phyloP scores from a whole-genome alignment of 1,139 yeast genomes.

The Pichia sp. region DNA sequence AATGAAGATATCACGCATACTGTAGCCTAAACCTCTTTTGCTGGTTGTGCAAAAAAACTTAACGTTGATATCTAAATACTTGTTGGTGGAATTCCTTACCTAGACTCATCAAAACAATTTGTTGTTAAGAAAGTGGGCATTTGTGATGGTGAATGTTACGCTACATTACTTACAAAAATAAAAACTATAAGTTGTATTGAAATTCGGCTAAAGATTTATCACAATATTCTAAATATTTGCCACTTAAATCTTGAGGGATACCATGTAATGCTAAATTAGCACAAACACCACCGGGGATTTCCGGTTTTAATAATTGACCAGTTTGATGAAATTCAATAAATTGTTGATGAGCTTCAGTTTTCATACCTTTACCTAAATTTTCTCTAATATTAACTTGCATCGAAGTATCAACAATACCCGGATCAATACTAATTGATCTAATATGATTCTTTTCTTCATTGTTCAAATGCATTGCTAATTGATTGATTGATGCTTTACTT shows the following conservation, averaged over 20 bases:
- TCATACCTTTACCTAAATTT: constrained; percentile 51
- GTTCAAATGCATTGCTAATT: constrained; percentile 58
- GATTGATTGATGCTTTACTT: constrained; percentile 84
- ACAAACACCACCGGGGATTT: constrained; percentile 62
- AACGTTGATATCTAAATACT: too few species aligned
- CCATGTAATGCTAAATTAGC: constrained; percentile 60
- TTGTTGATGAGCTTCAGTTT: constrained; percentile 44
- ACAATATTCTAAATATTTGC: constrained; percentile 55
- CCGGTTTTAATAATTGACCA: constrained; percentile 54
- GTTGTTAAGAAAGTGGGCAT: too few species aligned
- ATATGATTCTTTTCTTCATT: constrained; percentile 52
- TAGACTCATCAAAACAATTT: too few species aligned
- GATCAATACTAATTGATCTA: constrained; percentile 68
- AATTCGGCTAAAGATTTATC: constrained; percentile 32
- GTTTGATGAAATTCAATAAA: constrained; percentile 56
- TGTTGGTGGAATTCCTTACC: too few species aligned
- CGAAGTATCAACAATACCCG: constrained; percentile 84
- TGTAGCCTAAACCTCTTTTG: too few species aligned
- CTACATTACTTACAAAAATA: neutral
- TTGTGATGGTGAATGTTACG: too few species aligned
- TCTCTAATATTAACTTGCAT: constrained; percentile 80
- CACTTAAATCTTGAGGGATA: constrained; percentile 49
- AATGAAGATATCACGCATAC: too few species aligned
- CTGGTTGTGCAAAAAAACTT: too few species aligned
- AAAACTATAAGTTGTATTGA: constrained; percentile 9